phyloP scores from a whole-genome alignment of 257 asterid species.

The Solanum ossicruentum region DNA sequence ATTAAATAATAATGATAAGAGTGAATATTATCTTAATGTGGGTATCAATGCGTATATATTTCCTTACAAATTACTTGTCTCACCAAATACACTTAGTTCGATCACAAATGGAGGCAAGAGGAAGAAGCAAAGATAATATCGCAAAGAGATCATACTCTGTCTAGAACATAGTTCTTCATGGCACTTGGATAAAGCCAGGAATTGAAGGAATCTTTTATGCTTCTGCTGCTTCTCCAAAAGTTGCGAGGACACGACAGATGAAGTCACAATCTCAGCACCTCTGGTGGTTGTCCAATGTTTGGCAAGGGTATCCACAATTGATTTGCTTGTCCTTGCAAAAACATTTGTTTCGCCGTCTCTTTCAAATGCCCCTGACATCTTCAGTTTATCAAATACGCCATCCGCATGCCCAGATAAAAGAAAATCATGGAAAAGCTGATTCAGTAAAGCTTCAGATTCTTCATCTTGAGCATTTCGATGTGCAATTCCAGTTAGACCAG shows the following conservation, averaged over 20 bases:
- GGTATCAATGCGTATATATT: neutral
- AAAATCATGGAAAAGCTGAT: slow-evolving; percentile 77
- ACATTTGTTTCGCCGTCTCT: slow-evolving; percentile 84
- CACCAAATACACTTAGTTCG: neutral
- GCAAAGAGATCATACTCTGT: slow-evolving; percentile 51
- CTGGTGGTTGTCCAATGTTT: slow-evolving; percentile 96
- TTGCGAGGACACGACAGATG: slow-evolving; percentile 67
- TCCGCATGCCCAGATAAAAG: slow-evolving; percentile 71
- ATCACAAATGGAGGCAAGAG: neutral
- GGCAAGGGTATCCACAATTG: slow-evolving; percentile 88
- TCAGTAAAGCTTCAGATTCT: slow-evolving; percentile 81
- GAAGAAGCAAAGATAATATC: neutral
- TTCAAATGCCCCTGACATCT: slow-evolving; percentile 70
- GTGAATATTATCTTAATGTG: neutral
- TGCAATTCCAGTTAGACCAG: slow-evolving; percentile 44
- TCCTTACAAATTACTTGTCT: neutral
- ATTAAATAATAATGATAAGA: neutral
- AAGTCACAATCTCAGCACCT: slow-evolving; percentile 74
- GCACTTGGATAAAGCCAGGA: slow-evolving; percentile 92
- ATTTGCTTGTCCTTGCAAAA: slow-evolving; percentile 76
- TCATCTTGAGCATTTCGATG: slow-evolving; percentile 74
- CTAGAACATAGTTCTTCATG: slow-evolving; percentile 78
- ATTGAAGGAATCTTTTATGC: slow-evolving; percentile 78
- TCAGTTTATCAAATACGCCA: slow-evolving; percentile 56
- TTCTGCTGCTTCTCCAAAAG: slow-evolving; percentile 82